phyloP scores from a whole-genome alignment of 306 rosid species.

The Lablab purpureus region DNA sequence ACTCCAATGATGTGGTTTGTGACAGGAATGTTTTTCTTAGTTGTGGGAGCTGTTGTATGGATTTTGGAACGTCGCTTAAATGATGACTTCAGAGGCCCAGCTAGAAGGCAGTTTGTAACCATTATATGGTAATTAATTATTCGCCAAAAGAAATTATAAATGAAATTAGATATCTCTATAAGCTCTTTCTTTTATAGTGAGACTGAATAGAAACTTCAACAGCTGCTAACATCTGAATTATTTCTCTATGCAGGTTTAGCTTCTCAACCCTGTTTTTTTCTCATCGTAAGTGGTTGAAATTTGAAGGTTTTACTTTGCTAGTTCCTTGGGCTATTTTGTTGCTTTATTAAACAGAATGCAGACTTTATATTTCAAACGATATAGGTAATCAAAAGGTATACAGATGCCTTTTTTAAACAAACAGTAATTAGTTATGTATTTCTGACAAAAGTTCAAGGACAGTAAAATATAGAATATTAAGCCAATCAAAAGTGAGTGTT shows the following conservation, averaged over 20 bases:
- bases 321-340: background rate
- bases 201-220: background rate
- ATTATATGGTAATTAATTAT: constrained; percentile 58
- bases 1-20: constrained; percentile 72
- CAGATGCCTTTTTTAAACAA: too few species aligned
- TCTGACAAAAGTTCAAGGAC: too few species aligned
- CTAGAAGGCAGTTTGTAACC: constrained; percentile 71
- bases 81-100: constrained; percentile 81
- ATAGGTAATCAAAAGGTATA: too few species aligned
- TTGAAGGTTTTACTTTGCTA: background rate
- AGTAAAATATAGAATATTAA: too few species aligned
- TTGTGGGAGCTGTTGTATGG: constrained; percentile 82
- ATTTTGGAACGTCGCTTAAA: constrained; percentile 76
- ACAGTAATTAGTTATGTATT: too few species aligned
- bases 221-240: constrained; percentile 13
- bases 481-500: too few species aligned
- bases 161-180: background rate
- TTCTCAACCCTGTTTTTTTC: constrained; percentile 79
- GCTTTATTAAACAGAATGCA: background rate
- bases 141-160: background rate
- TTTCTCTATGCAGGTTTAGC: constrained; percentile 65
- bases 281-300: constrained; percentile 65
- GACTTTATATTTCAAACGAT: background rate
- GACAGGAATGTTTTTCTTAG: constrained; percentile 66
- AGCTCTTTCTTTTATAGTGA: background rate